Evolutionary conservation across 257 asterid genomes (phyloP).

Genomic region (Rubia yunnanensis): DNA sequence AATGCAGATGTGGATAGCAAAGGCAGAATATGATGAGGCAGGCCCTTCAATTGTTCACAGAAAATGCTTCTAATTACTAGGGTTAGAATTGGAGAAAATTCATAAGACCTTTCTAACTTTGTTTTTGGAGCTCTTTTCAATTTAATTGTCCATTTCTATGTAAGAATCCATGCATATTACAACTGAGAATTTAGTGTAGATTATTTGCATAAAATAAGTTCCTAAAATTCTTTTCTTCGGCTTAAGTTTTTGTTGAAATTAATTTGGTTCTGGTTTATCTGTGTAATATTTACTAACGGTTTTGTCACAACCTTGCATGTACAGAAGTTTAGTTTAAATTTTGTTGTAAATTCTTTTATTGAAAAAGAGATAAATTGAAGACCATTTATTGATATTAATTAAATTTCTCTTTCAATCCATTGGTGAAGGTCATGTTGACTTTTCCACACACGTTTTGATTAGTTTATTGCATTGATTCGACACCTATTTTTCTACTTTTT

Average conservation of each 20-base stretch:
- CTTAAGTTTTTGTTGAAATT: too few relatives aligned
- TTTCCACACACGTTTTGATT: background rate
- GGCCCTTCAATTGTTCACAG: conserved; percentile 31
- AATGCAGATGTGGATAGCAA: conserved; percentile 25
- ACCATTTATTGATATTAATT: too few relatives aligned
- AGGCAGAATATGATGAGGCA: conserved; percentile 25
- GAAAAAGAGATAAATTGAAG: too few relatives aligned
- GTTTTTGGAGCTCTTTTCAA: background rate
- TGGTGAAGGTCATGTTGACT: background rate
- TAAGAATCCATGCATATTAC: background rate
- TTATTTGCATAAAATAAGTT: background rate
- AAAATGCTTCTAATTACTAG: conserved; percentile 22
- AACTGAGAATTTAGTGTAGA: background rate
- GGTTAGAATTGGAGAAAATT: background rate
- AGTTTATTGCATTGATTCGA: background rate
- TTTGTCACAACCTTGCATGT: too few relatives aligned
- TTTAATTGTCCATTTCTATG: background rate
- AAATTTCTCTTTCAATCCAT: background rate
- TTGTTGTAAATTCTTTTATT: too few relatives aligned
- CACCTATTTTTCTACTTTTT: background rate
- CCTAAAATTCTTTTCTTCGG: too few relatives aligned
- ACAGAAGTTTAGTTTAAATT: too few relatives aligned
- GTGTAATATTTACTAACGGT: too few relatives aligned
- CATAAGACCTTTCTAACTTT: background rate
- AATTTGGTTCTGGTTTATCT: too few relatives aligned